Conservation (phyloP, 2,329 filamentous ascomycete species). For the Xylariaceae sp. region DNA sequence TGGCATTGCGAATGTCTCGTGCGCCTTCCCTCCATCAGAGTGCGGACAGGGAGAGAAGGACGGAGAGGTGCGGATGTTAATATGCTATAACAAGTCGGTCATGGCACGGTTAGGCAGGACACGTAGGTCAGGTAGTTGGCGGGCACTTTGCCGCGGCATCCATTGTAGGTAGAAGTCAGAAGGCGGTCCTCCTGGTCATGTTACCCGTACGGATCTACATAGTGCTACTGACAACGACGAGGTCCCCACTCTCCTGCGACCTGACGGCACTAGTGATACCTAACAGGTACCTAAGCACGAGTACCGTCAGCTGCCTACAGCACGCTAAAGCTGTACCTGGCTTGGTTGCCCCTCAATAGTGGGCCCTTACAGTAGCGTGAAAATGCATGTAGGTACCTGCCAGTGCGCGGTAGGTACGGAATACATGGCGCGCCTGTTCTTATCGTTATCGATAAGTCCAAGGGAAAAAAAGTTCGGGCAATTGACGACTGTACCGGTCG, state of each 20-base stretch:
- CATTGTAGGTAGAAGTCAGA: not conserved
- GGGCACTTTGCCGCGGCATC: not conserved
- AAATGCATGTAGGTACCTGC: not conserved
- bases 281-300: not conserved
- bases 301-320: not conserved
- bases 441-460: constrained; percentile 20
- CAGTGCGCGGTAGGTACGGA: not conserved
- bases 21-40: constrained; percentile 11
- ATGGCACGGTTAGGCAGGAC: not conserved
- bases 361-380: not conserved
- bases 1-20: constrained; percentile 32
- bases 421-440: not conserved
- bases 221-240: not conserved
- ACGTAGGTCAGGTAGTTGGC: not conserved
- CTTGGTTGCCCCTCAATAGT: not conserved
- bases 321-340: not conserved
- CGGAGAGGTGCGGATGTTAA: too few species aligned
- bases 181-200: not conserved
- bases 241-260: too few species aligned
- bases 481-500: not conserved
- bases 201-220: not conserved
- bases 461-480: constrained; percentile 20
- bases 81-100: too few species aligned
- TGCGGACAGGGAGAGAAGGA: not conserved
- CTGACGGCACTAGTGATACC: not conserved